Evolutionary conservation across 2,329 filamentous ascomycete genomes (phyloP), one percentile per base, ranked within the genome.

Genomic region (Trichoderma oligosporum): DNA sequence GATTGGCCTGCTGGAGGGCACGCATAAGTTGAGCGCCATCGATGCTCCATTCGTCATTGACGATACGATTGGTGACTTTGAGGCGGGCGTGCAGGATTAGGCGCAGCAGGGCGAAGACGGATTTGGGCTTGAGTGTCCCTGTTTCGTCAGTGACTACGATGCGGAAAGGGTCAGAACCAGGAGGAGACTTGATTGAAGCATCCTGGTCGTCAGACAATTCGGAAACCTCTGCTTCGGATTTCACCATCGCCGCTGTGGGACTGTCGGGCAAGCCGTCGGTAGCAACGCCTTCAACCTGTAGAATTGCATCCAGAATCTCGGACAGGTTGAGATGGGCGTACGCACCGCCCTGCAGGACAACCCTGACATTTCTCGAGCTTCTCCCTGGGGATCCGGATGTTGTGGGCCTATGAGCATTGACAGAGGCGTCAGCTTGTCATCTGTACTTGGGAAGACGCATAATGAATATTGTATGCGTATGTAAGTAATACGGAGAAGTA

Each of bases 261-360:
- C 29, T 11, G 18, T 53, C 35, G 7, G 55, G 24, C 20, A 54
- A n/a, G 16, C 36, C 44, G 53, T 38, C 27, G 25, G 51, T 44
- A 5, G 47, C 35, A 29, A 39, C 46, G 12, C 53, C 53, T 46
- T 72, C 71, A 8, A 74, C 62, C 41, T 67, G 66, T 24, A 71
- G 54, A 31, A 74, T 66, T 20, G 68, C 71, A 57, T 73, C 68
- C 42, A 71, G 66, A 9, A 74, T 63, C 4, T 66, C 60, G 33
- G 68, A 66, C 22, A 72, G 64, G 42, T 70, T 71, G n/a, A 74
- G 68, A 55, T 74, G 72, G 20, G 71, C 66, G 47, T 74, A 74
- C 14, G 70, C 47, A 41, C 31, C 39, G 22, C 54, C 58, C 22
- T 60, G 38, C 22, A 60, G 39, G 16, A 57, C 54, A 14, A 60